Evolutionary conservation across 148 eudicot species (phyloP).

Genomic region (Rhododendron molle): DNA sequence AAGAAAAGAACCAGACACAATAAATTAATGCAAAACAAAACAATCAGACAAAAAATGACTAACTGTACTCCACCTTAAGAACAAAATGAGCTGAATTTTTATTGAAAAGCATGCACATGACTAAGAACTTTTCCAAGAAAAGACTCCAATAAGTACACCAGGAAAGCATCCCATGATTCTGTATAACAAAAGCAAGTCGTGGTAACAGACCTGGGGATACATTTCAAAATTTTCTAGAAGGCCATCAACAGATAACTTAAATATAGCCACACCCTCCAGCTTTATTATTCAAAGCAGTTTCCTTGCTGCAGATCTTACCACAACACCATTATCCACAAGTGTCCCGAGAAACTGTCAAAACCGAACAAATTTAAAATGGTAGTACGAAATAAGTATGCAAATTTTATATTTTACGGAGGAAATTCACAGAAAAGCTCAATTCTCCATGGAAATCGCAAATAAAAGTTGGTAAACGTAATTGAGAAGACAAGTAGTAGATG

Average conservation of each 20-base stretch:
- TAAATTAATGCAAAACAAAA: not conserved
- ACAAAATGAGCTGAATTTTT: not conserved
- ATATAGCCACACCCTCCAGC: slow-evolving; percentile 38
- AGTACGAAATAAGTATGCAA: not conserved
- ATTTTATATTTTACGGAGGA: not conserved
- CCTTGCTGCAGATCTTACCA: slow-evolving; percentile 58
- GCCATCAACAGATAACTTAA: slow-evolving; percentile 43
- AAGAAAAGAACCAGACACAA: slow-evolving; percentile 13
- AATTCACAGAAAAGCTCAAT: not conserved
- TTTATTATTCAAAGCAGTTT: slow-evolving; percentile 45
- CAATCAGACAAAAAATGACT: not conserved
- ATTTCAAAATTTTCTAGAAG: slow-evolving; percentile 59
- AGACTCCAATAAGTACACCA: not conserved
- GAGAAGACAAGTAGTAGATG: not conserved
- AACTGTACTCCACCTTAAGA: not conserved
- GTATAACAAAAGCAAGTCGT: not conserved
- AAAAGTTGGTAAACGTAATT: too few species aligned
- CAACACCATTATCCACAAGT: slow-evolving; percentile 43
- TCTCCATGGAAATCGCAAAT: not conserved
- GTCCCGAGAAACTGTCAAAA: slow-evolving; percentile 62
- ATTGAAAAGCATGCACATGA: not conserved
- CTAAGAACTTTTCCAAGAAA: not conserved
- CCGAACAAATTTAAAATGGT: not conserved
- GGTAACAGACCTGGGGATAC: slow-evolving; percentile 55
- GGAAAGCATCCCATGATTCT: not conserved